A percentile compares a stretch with the other conserved stretches of the same genome.
Evolutionary conservation across 108 stramenopile genomes (phyloP).

Genomic region (Seminavis robusta): DNA sequence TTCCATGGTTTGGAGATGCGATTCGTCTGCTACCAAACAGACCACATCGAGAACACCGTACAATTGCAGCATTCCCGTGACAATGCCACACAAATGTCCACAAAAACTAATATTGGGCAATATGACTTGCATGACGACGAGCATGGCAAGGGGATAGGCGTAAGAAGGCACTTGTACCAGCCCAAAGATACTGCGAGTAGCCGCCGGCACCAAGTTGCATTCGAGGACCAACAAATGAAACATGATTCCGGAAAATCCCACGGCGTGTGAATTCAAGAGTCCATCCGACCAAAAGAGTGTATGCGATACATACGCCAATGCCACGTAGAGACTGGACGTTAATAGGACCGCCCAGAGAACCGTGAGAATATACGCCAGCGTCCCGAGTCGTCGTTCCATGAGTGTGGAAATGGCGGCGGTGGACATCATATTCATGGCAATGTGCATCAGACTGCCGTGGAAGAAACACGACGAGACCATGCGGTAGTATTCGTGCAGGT

Average conservation of each 20-base stretch:
- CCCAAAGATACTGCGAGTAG: constrained; percentile 67
- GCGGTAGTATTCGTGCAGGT: constrained; percentile 64
- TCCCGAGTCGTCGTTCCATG: constrained; percentile 74
- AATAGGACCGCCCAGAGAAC: constrained; percentile 61
- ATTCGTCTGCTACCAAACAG: constrained; percentile 25
- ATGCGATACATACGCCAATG: constrained; percentile 40
- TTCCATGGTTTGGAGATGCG: constrained; percentile 34
- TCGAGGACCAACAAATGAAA: constrained; percentile 84
- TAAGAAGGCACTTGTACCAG: constrained; percentile 56
- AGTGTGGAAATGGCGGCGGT: constrained; percentile 49
- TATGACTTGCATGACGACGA: constrained; percentile 66
- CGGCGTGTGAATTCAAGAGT: constrained; percentile 57
- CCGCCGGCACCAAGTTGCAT: constrained; percentile 33
- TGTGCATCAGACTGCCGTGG: constrained; percentile 86
- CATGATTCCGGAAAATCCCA: constrained; percentile 83
- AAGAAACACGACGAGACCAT: constrained; percentile 70
- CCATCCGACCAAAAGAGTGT: constrained; percentile 38
- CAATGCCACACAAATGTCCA: constrained; percentile 76
- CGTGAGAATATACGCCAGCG: constrained; percentile 40
- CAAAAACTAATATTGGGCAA: constrained; percentile 71
- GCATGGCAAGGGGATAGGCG: constrained; percentile 77
- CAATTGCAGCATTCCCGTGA: constrained; percentile 59
- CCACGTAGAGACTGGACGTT: constrained; percentile 49
- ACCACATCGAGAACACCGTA: constrained; percentile 40
- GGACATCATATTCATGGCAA: constrained; percentile 90